Evolutionary conservation across 345 rosid genomes (phyloP), one percentile per base, ranked within the genome.

Genomic region (Sonneratia caseolaris): DNA sequence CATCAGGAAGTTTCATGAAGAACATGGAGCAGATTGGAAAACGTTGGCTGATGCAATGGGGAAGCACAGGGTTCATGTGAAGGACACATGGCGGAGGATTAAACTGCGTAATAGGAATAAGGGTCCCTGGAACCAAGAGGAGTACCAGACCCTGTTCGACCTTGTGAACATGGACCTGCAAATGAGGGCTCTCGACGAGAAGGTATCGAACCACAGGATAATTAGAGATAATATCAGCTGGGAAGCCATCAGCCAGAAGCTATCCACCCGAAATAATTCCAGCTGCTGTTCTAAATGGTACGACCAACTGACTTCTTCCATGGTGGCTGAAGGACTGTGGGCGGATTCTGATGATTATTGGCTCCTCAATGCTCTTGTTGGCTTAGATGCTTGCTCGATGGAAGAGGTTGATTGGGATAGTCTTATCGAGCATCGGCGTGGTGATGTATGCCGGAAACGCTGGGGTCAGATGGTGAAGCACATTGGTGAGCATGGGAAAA

Each of bases 391-490:
- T 42, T 42, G 45, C 10, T 42, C 45, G 10, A 42, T 42, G 45
- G 45, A 42, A 42, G 45, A 42, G 45, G 90, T 93, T 15, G 97
- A 89, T 69, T 89, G 97, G 96, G 91, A 93, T 73, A 22, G 67
- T 75, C 89, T 93, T 64, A 65, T 93, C 38, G 89, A 89, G 61
- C 78, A 79, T 73, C 76, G 91, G 72, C 53, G 86, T 38, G 98
- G 93, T 21, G 86, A 84, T 37, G 4, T 81, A 27, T 91, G 96
- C 76, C 80, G 82, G 45, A 82, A 77, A 77, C 75, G 92, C 65
- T 93, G 92, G 94, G 73, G 75, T 74, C 91, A 91, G 81, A 89
- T 91, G 90, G 87, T 83, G 73, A 79, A 62, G 66, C 80, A 89
- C 77, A 81, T 91, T 14, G 93, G 86, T 36, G 49, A 76, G 9